Evolutionary conservation across 345 rosid genomes (phyloP).

Genomic region (Sisymbrium irio): DNA sequence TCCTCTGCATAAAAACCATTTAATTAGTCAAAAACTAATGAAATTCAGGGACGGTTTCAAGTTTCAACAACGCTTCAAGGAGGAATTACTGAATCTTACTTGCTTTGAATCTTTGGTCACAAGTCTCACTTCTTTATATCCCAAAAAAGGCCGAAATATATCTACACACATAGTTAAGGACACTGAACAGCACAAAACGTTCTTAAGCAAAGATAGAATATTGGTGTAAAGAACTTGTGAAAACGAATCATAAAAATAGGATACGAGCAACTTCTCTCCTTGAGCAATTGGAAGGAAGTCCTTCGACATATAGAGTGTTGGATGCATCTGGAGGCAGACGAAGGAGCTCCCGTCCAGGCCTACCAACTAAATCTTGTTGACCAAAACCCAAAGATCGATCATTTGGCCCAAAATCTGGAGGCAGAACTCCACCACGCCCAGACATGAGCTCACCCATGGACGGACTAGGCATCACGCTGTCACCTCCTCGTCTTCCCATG

Average conservation of each 20-base stretch:
- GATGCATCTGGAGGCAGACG: constrained; percentile 76
- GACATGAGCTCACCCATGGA: constrained; percentile 44
- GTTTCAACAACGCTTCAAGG: background rate
- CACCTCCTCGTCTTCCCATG: constrained; percentile 40
- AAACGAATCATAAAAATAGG: constrained; percentile 39
- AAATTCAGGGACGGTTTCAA: background rate
- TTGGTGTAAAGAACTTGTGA: background rate
- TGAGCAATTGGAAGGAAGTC: constrained; percentile 71
- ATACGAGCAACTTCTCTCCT: constrained; percentile 89
- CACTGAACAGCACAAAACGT: constrained; percentile 11
- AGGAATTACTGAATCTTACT: constrained; percentile 38
- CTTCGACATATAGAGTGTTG: constrained; percentile 77
- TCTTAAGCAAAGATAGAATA: background rate
- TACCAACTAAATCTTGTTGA: constrained; percentile 40
- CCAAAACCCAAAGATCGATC: constrained; percentile 45
- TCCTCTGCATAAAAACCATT: constrained; percentile 54
- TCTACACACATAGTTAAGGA: constrained; percentile 51
- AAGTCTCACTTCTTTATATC: constrained; percentile 80
- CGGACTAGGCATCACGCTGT: constrained; percentile 35
- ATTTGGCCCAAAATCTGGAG: constrained; percentile 48
- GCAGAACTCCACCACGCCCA: constrained; percentile 44
- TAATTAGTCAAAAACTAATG: background rate
- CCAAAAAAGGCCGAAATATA: constrained; percentile 83
- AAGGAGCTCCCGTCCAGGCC: constrained; percentile 44
- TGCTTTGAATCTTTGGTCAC: constrained; percentile 73